phyloP scores from a whole-genome alignment of 2,329 filamentous ascomycete genomes.

The Fusarium sarcochroum region DNA sequence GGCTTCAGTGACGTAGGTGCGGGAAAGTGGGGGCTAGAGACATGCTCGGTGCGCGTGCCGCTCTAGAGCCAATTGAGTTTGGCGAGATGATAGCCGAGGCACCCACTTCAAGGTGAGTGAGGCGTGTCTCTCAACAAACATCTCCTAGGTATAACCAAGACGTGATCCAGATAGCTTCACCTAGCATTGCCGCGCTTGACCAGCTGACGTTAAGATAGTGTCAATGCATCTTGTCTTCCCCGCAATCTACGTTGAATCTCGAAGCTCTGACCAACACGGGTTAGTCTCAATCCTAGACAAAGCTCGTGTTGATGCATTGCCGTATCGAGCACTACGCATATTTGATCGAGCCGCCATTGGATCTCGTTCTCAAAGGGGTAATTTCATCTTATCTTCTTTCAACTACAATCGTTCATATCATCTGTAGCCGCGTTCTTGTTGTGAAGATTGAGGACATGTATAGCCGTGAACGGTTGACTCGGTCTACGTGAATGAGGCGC shows the following conservation, averaged over 20 bases:
- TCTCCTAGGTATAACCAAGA: too few relatives aligned
- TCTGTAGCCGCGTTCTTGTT: constrained; percentile 24
- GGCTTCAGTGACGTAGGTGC: constrained; percentile 47
- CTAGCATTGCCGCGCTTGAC: constrained; percentile 30
- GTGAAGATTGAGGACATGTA: background rate
- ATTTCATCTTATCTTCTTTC: background rate
- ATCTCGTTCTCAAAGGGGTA: background rate
- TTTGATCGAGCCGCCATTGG: background rate
- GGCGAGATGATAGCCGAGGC: constrained; percentile 5
- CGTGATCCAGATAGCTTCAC: constrained; percentile 15
- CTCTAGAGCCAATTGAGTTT: constrained; percentile 12
- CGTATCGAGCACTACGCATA: background rate
- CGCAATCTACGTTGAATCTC: constrained; percentile 22
- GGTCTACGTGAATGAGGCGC: background rate
- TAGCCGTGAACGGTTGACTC: background rate
- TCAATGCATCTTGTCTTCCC: constrained; percentile 12
- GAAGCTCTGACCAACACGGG: constrained; percentile 31
- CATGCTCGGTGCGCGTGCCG: constrained; percentile 38
- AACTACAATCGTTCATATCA: background rate
- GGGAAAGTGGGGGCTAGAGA: constrained; percentile 20
- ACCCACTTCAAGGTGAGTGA: background rate
- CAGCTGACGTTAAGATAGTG: background rate
- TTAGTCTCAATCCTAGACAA: background rate
- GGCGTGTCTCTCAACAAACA: background rate
- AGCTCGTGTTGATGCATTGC: background rate